Percentiles rank a stretch among this genome's conserved stretches.
phyloP scores from a whole-genome alignment of 768 basidiomycete species.

The Amanita fuliginea region DNA sequence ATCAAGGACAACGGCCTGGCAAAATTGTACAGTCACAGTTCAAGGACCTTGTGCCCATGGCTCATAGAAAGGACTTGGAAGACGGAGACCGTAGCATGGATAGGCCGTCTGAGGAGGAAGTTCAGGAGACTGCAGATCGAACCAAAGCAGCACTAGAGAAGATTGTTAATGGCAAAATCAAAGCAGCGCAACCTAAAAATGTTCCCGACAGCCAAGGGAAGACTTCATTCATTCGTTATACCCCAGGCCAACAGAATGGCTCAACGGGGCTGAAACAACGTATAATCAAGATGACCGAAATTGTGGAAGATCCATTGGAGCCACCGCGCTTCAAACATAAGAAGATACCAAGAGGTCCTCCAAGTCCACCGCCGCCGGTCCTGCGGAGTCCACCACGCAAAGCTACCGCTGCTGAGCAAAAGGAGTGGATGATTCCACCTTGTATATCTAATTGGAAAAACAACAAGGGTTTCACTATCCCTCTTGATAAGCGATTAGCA shows the following conservation, averaged over 20 bases:
- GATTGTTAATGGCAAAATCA: slow-evolving; percentile 91
- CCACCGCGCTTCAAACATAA: slow-evolving; percentile 98
- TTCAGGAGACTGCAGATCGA: slow-evolving; percentile 82
- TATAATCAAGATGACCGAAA: slow-evolving; percentile 98
- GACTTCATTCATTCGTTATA: slow-evolving; percentile 90
- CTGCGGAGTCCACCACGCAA: slow-evolving; percentile 92
- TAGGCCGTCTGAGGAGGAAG: slow-evolving; percentile 87
- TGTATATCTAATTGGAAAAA: slow-evolving; percentile 99
- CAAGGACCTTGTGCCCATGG: slow-evolving; percentile 92
- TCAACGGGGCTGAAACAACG: slow-evolving; percentile 71
- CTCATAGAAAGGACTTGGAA: slow-evolving; percentile 78
- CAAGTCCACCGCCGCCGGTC: slow-evolving; percentile 93
- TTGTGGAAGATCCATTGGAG: slow-evolving; percentile 95
- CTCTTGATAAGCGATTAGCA: slow-evolving; percentile 93
- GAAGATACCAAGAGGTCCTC: slow-evolving; percentile 95
- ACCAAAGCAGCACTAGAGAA: slow-evolving; percentile 90
- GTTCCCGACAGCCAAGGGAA: slow-evolving; percentile 79
- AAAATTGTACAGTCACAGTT: slow-evolving; percentile 90
- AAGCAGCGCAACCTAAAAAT: slow-evolving; percentile 95
- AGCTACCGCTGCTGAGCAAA: slow-evolving; percentile 94
- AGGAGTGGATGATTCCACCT: slow-evolving; percentile 99
- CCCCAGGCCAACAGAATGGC: slow-evolving; percentile 81
- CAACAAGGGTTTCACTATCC: slow-evolving; percentile 99
- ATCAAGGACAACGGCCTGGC: slow-evolving; percentile 83
- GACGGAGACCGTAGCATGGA: slow-evolving; percentile 73